phyloP scores from a whole-genome alignment of 2,329 filamentous ascomycete genomes.

The Fusarium odoratissimum region DNA sequence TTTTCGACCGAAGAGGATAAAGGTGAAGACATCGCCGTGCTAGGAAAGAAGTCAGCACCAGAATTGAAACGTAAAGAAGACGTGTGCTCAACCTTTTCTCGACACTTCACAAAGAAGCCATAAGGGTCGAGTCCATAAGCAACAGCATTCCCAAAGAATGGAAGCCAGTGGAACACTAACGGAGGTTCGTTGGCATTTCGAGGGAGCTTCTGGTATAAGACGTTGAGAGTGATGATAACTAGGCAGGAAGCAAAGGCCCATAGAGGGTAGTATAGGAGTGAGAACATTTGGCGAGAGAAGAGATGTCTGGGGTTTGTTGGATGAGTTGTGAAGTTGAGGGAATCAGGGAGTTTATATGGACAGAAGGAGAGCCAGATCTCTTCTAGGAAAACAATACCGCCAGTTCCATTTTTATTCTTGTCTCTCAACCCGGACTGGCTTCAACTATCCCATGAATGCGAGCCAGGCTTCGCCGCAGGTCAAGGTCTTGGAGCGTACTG shows the following conservation, averaged over 20 bases:
- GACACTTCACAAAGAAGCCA: constrained; percentile 72
- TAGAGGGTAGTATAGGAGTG: constrained; percentile 7
- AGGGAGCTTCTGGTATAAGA: constrained; percentile 29
- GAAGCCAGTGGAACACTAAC: constrained; percentile 69
- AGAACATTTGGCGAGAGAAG: constrained; percentile 1
- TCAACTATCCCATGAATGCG: no score
- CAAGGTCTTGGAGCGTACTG: neutral
- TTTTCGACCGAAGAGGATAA: constrained; percentile 62
- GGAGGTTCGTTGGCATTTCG: constrained; percentile 54
- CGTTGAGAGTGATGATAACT: constrained; percentile 15
- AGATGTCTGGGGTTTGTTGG: neutral
- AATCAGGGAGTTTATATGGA: constrained; percentile 9
- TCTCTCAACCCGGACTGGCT: neutral
- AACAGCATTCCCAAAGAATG: constrained; percentile 76
- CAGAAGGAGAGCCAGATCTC: neutral
- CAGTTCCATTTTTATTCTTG: neutral
- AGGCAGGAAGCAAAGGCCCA: constrained; percentile 13
- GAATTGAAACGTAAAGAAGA: fast-evolving
- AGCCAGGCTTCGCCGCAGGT: constrained; percentile 6
- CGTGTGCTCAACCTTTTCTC: constrained; percentile 67
- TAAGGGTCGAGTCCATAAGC: constrained; percentile 78
- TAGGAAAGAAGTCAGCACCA: constrained; percentile 38
- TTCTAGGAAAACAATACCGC: neutral
- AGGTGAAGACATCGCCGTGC: constrained; percentile 66
- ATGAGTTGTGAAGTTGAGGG: neutral